These are phyloP conservation scores for Chamaecyparis obtusa DNA, from an alignment of 75 land plant genomes.

Conservation along the genomic window DNA sequence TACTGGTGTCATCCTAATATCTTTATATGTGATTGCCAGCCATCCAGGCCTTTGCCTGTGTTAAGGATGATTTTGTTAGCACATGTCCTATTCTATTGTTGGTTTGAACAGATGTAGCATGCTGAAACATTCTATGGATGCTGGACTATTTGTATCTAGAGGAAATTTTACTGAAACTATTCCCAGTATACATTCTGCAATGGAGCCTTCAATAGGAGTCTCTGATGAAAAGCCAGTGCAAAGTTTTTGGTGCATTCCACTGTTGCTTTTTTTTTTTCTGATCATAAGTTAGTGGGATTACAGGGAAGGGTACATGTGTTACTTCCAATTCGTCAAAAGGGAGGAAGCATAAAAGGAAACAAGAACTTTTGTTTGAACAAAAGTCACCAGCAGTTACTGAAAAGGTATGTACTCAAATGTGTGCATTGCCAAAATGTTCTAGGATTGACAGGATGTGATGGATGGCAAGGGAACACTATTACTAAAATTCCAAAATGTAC, in stretches of 20 bases:
- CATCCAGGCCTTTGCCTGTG: no score
- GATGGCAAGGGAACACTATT: background rate
- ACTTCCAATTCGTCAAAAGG: slow-evolving; percentile 20
- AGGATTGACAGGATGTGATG: background rate
- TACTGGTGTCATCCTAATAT: no score
- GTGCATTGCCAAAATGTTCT: background rate
- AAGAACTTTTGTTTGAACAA: background rate
- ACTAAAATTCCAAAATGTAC: background rate
- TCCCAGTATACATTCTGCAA: slow-evolving; percentile 51
- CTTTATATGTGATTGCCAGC: no score
- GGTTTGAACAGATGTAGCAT: background rate
- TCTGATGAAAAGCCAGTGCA: slow-evolving; percentile 39
- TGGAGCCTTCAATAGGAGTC: slow-evolving; percentile 40
- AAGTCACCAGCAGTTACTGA: background rate
- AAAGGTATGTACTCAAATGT: background rate
- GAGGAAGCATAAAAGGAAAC: slow-evolving; percentile 12
- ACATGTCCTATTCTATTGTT: no score
- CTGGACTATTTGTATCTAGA: slow-evolving; percentile 16
- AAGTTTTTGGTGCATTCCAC: slow-evolving; percentile 54
- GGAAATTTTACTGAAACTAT: slow-evolving; percentile 13
- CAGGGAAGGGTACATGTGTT: slow-evolving; percentile 35
- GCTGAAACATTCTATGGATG: background rate
- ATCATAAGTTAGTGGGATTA: slow-evolving; percentile 48
- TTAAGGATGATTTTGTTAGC: no score
- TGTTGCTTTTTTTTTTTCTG: slow-evolving; percentile 53